A percentile compares a stretch with the other conserved stretches of the same genome.
These are phyloP conservation scores for Sanguinoderma infundibulare DNA, from an alignment of 1,284 basidiomycete genomes.

Conservation along the genomic window DNA sequence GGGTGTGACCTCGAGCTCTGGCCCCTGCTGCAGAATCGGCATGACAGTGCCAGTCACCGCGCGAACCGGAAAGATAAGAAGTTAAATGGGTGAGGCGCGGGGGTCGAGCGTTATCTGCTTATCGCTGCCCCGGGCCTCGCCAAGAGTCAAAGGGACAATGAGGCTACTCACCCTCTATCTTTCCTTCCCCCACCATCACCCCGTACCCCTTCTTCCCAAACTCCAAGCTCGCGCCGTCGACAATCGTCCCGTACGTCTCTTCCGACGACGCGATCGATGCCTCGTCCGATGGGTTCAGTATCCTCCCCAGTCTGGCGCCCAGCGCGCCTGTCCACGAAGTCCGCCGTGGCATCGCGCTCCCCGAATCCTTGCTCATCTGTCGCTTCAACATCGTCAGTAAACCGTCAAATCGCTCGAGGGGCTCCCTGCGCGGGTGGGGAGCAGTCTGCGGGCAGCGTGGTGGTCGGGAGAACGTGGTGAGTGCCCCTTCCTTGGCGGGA, in stretches of 20 bases:
- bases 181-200: conserved; percentile 19
- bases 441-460: conserved; percentile 3
- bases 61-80: background rate
- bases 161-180: conserved; percentile 30
- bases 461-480: conserved; percentile 5
- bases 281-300: conserved; percentile 7
- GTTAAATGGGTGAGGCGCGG: background rate
- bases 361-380: conserved; percentile 19
- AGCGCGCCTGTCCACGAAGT: conserved; percentile 22
- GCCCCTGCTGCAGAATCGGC: no score
- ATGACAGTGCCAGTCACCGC: background rate
- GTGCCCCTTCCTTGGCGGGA: conserved; percentile 1
- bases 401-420: background rate
- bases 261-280: conserved; percentile 8
- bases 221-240: conserved; percentile 14
- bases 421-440: conserved; percentile 3
- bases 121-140: conserved; percentile 19
- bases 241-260: conserved; percentile 12
- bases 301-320: conserved; percentile 19
- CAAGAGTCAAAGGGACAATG: conserved; percentile 2
- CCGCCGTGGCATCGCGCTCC: conserved; percentile 7
- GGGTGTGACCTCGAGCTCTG: no score
- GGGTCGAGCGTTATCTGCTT: conserved; percentile 21
- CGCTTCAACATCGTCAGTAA: conserved; percentile 9
- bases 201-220: conserved; percentile 13